These are phyloP conservation scores for Avena insularis DNA, from an alignment of 176 grass and related monocot species.

Conservation along the genomic window DNA sequence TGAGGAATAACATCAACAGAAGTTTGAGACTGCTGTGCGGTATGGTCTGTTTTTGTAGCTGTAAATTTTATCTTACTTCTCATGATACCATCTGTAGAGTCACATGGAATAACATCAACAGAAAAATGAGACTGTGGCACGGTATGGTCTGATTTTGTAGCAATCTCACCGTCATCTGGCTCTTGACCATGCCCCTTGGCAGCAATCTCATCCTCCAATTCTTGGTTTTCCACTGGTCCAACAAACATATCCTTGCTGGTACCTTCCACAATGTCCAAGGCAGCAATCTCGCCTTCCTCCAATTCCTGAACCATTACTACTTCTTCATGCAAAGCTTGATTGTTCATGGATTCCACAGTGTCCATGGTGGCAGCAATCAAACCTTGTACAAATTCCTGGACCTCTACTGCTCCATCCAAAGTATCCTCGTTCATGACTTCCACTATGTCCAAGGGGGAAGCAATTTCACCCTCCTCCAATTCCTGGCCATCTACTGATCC, in stretches of 20 bases:
- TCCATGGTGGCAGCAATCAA: constrained; percentile 7
- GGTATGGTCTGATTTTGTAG: background rate
- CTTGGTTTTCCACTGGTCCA: background rate
- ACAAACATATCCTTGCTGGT: background rate
- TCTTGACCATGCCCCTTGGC: background rate
- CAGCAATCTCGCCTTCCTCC: background rate
- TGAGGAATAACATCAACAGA: background rate
- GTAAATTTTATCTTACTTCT: constrained; percentile 3
- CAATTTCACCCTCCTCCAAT: background rate
- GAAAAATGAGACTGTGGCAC: constrained; percentile 10
- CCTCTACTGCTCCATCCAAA: constrained; percentile 13
- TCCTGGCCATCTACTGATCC: background rate
- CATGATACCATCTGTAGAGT: background rate
- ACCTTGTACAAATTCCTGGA: constrained; percentile 14
- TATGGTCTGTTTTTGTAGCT: constrained; percentile 9
- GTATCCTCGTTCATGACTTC: background rate
- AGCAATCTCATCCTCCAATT: background rate
- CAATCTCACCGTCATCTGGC: background rate
- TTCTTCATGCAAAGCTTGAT: background rate
- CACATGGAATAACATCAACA: background rate
- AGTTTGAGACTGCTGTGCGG: too few species aligned
- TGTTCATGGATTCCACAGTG: background rate
- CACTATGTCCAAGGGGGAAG: background rate
- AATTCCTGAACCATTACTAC: background rate
- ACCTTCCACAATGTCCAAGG: background rate